Conservation (phyloP, 805 yeast species). For the Myxozyma lipomycoides region DNA sequence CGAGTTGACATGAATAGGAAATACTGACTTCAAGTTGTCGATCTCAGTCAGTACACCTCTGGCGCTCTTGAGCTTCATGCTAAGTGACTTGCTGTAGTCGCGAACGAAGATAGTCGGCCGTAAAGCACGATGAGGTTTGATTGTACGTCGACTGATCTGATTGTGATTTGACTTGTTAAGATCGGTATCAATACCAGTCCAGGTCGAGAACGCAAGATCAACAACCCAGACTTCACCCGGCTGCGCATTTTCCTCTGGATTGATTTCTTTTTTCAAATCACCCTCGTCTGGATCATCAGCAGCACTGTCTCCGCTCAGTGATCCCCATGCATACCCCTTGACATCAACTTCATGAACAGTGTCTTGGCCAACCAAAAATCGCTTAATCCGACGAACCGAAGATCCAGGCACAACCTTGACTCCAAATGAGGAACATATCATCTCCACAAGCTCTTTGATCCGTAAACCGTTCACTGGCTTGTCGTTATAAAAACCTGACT, state of each 20-base stretch:
- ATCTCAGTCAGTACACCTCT: slow-evolving; percentile 65
- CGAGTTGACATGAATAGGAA: slow-evolving; percentile 65
- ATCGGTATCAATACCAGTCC: slow-evolving; percentile 45
- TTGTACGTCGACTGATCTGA: slow-evolving; percentile 33
- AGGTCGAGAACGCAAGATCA: slow-evolving; percentile 77
- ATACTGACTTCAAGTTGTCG: slow-evolving; percentile 75
- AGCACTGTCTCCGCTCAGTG: slow-evolving; percentile 25
- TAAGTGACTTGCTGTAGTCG: slow-evolving; percentile 54
- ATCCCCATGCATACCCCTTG: slow-evolving; percentile 66
- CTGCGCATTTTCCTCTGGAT: slow-evolving; percentile 54
- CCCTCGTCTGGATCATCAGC: slow-evolving; percentile 27
- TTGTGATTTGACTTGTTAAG: slow-evolving; percentile 39
- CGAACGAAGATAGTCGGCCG: slow-evolving; percentile 74
- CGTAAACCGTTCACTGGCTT: slow-evolving; percentile 57
- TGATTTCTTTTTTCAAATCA: slow-evolving; percentile 35
- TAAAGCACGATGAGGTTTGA: slow-evolving; percentile 31
- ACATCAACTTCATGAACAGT: slow-evolving; percentile 89
- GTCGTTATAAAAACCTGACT: slow-evolving; percentile 13
- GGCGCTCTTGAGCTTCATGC: slow-evolving; percentile 64
- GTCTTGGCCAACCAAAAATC: slow-evolving; percentile 92
- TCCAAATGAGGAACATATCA: slow-evolving; percentile 77
- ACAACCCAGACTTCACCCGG: slow-evolving; percentile 85
- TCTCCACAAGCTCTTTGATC: slow-evolving; percentile 73
- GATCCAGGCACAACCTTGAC: slow-evolving; percentile 91
- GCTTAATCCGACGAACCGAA: slow-evolving; percentile 81